Conservation (phyloP, 2,329 filamentous ascomycete species). For the Aspergillus udagawae region DNA sequence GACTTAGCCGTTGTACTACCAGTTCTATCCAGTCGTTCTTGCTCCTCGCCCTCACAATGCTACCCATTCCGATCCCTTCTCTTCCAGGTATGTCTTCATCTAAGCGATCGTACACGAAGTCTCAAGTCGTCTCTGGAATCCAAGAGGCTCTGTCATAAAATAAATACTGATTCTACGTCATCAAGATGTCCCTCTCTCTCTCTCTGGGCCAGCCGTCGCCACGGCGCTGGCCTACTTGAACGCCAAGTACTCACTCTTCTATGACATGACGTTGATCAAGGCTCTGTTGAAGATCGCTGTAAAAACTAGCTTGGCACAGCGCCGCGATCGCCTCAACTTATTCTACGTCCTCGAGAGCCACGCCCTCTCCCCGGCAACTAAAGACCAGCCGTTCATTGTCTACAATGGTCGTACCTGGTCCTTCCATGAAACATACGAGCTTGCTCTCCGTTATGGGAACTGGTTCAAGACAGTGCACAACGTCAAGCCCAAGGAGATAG, state of each 20-base stretch:
- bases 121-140: neutral
- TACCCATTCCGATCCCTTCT: slow-evolving; percentile 3
- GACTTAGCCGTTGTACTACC: neutral
- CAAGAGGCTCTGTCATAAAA: neutral
- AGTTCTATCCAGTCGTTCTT: neutral
- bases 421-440: slow-evolving; percentile 71
- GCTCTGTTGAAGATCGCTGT: slow-evolving; percentile 48
- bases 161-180: slow-evolving; percentile 2
- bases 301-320: slow-evolving; percentile 47
- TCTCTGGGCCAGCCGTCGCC: slow-evolving; percentile 57
- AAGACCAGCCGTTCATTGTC: slow-evolving; percentile 55
- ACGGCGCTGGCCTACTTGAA: slow-evolving; percentile 75
- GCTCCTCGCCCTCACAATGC: neutral
- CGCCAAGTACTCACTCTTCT: slow-evolving; percentile 62
- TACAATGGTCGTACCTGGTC: slow-evolving; percentile 68
- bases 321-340: slow-evolving; percentile 59
- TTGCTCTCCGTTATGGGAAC: slow-evolving; percentile 65
- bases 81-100: slow-evolving; percentile 14
- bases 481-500: slow-evolving; percentile 67
- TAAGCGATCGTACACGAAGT: neutral
- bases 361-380: slow-evolving; percentile 55
- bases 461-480: slow-evolving; percentile 66
- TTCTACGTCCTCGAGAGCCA: slow-evolving; percentile 72
- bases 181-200: slow-evolving; percentile 34
- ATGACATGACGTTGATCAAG: slow-evolving; percentile 61